Evolutionary conservation across 352 stramenopile species (phyloP).

Genomic region (Globisporangium acanthophoron): DNA sequence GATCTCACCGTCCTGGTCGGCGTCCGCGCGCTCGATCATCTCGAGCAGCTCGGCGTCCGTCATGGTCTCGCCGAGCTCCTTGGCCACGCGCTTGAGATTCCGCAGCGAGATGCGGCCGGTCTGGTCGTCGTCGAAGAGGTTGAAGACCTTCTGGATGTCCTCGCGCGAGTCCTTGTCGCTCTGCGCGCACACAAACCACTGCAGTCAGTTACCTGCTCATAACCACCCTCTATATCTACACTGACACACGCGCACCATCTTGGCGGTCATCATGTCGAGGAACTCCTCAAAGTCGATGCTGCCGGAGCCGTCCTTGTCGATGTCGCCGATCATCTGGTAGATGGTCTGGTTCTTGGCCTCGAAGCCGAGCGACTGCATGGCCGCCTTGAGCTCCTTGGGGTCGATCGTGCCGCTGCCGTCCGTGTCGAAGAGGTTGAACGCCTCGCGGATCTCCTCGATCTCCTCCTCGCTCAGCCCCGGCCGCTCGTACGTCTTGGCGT

Average conservation of each 20-base stretch:
- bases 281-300: slow-evolving; percentile 98
- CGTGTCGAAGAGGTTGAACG: slow-evolving; percentile 97
- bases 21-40: slow-evolving; percentile 98
- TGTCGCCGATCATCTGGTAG: slow-evolving; percentile 96
- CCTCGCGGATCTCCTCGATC: slow-evolving; percentile 95
- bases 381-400: slow-evolving; percentile 95
- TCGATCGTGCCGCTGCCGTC: slow-evolving; percentile 96
- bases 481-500: slow-evolving; percentile 90
- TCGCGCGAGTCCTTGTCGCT: slow-evolving; percentile 94
- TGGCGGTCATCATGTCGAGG: slow-evolving; percentile 95
- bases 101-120: slow-evolving; percentile 95
- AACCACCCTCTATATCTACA: not conserved
- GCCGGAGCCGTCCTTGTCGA: slow-evolving; percentile 94
- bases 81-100: slow-evolving; percentile 97
- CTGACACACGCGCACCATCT: slow-evolving; percentile 66
- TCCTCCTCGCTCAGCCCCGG: slow-evolving; percentile 90
- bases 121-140: slow-evolving; percentile 97
- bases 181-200: slow-evolving; percentile 15
- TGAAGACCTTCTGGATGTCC: slow-evolving; percentile 96
- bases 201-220: not conserved
- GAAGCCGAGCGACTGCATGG: slow-evolving; percentile 96
- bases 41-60: slow-evolving; percentile 98
- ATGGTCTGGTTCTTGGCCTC: slow-evolving; percentile 97
- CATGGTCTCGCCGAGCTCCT: slow-evolving; percentile 99
- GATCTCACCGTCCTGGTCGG: slow-evolving; percentile 95